Base-by-base conservation (phyloP, 129 eudicot species). In the Flaveria robusta region DNA sequence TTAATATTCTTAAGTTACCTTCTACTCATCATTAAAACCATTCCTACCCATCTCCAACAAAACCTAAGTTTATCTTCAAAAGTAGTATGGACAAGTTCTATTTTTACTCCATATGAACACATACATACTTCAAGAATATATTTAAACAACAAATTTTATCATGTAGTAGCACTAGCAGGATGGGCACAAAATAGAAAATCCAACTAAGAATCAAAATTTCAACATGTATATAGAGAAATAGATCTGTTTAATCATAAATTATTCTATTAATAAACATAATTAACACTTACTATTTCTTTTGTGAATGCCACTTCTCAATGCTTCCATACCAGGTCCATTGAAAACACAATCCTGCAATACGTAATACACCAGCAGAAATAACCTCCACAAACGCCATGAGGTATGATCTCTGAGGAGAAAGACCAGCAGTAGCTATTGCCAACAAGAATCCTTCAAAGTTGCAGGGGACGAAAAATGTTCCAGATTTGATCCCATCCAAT, bases 301-400 rank as follows among this genome's bases (percentile, higher is more conserved):
- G 79, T 26, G 88, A 72, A 51, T 88, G 88, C 88, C 87, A 88
- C 72, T 85, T 90, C 55, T 87, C 89, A 27, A 93, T 93, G 85
- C 91, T 85, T 55, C 86, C 84, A 52, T 88, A 93, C 98, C 98
- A 93, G 59, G 77, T 87, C 97, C 98, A 91, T 73, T 93, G 98
- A 52, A 87, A 91, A 88, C 84, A 79, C 67, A 93, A 76, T 43
- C 78, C 97, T 2, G 79, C 97, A 56, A 91, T 29, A 10, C 98
- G 96, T 58, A 86, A 2, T 19, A 91, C 19, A 65, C 97, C 87
- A 56, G 87, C 87, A 49, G 77, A 71, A 80, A 83, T 31, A 42
- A 93, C 93, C 81, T 93, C 98, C 60, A 93, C 82, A 64, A 88
- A 91, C 7, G 98, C 98, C 97, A 88, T 88, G 26, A 93, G 68